Percentiles rank a stretch among this genome's conserved stretches.
Evolutionary conservation across 106 monocot species (phyloP).

Genomic region (Dendrobium officinale): DNA sequence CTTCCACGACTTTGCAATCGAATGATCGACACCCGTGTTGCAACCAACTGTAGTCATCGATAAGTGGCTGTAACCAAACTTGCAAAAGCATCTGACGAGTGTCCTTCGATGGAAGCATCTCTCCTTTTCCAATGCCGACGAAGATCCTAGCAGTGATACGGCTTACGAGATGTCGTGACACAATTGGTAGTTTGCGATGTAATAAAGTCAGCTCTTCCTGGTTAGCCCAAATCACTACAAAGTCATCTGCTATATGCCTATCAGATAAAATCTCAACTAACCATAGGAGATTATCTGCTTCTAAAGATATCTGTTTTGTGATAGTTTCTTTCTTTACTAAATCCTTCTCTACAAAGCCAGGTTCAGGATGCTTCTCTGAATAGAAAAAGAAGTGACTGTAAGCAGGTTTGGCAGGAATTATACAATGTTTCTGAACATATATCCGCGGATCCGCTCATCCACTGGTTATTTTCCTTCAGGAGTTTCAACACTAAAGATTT

Average conservation of each 20-base stretch:
- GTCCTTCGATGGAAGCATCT: conserved; percentile 87
- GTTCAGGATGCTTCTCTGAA: conserved; percentile 59
- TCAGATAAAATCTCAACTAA: conserved; percentile 78
- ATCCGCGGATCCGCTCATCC: conserved; percentile 41
- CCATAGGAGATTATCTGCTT: conserved; percentile 87
- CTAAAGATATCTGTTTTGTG: conserved; percentile 50
- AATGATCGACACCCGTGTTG: conserved; percentile 86
- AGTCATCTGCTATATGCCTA: conserved; percentile 68
- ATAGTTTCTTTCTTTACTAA: conserved; percentile 43
- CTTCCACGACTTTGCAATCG: conserved; percentile 84
- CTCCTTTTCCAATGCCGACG: conserved; percentile 86
- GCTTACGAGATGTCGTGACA: conserved; percentile 75
- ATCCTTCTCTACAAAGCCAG: conserved; percentile 34
- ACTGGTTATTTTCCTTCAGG: conserved; percentile 68
- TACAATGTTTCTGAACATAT: conserved; percentile 67
- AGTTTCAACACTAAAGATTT: conserved; percentile 85
- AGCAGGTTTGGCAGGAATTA: conserved; percentile 56
- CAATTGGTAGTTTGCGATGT: conserved; percentile 58
- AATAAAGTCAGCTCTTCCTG: conserved; percentile 59
- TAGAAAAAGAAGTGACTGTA: conserved; percentile 47
- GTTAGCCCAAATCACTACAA: conserved; percentile 55
- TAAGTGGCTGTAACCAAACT: conserved; percentile 82
- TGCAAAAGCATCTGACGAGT: conserved; percentile 56
- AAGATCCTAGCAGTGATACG: conserved; percentile 77
- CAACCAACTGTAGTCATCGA: conserved; percentile 93